Evolutionary conservation across 108 stramenopile genomes (phyloP).

Genomic region (Craspedostauros australis): DNA sequence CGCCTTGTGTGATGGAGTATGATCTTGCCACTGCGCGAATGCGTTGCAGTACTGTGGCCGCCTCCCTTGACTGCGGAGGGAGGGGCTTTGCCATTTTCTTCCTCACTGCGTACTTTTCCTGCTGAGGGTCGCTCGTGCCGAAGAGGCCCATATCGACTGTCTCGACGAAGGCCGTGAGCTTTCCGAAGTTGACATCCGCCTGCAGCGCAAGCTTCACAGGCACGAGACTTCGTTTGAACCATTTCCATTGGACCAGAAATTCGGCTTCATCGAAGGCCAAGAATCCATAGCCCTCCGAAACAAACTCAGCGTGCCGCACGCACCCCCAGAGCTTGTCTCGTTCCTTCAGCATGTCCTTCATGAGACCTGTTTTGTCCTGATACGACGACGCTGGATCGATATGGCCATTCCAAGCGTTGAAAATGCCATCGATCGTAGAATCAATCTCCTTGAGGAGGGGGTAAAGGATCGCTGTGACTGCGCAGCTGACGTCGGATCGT

Average conservation of each 20-base stretch:
- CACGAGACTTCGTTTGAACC: constrained; percentile 33
- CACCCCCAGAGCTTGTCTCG: constrained; percentile 67
- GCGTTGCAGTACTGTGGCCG: too few species aligned
- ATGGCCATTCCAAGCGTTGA: background rate
- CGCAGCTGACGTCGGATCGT: constrained; percentile 41
- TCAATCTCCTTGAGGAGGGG: constrained; percentile 64
- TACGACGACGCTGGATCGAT: too few species aligned
- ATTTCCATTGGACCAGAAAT: constrained; percentile 74
- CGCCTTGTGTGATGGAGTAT: too few species aligned
- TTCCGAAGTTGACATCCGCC: background rate
- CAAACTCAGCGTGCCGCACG: constrained; percentile 20
- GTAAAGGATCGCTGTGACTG: constrained; percentile 55
- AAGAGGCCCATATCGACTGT: constrained; percentile 46
- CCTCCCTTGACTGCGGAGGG: too few species aligned
- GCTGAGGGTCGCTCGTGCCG: constrained; percentile 30
- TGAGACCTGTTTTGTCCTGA: background rate
- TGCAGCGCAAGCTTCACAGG: background rate
- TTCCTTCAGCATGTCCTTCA: constrained; percentile 18
- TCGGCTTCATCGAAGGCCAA: constrained; percentile 47
- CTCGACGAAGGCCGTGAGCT: constrained; percentile 30
- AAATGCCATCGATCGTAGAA: constrained; percentile 9
- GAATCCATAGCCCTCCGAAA: constrained; percentile 9
- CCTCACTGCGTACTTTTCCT: constrained; percentile 17
- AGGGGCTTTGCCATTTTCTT: constrained; percentile 62
- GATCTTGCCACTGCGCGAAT: too few species aligned